Evolutionary conservation across 2,329 filamentous ascomycete species (phyloP).

Genomic region (Talaromyces sp.): DNA sequence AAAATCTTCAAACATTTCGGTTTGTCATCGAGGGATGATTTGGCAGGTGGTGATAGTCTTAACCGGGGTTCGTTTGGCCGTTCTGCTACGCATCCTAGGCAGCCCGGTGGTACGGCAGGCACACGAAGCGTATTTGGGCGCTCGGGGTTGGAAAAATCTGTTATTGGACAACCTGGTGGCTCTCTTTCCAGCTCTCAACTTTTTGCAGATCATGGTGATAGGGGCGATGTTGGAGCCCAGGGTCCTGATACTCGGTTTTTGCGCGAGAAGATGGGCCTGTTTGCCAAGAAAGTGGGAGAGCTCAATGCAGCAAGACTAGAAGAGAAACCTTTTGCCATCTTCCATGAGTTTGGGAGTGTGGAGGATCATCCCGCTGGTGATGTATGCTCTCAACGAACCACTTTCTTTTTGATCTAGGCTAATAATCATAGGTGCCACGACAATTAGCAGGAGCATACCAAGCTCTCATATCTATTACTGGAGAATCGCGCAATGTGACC

Average conservation of each 20-base stretch:
- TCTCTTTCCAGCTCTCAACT: constrained; percentile 59
- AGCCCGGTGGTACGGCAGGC: constrained; percentile 31
- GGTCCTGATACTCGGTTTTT: constrained; percentile 70
- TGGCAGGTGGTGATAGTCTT: constrained; percentile 36
- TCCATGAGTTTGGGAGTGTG: constrained; percentile 71
- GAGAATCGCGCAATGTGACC: constrained; percentile 63
- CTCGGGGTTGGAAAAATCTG: constrained; percentile 73
- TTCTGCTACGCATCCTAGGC: constrained; percentile 37
- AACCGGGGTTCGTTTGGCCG: constrained; percentile 51
- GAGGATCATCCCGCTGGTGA: constrained; percentile 68
- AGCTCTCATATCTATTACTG: constrained; percentile 73
- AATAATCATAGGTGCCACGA: constrained; percentile 55
- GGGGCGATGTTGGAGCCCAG: constrained; percentile 50
- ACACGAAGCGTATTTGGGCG: constrained; percentile 62
- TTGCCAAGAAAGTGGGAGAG: constrained; percentile 72
- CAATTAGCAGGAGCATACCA: constrained; percentile 80
- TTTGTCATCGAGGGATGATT: constrained; percentile 56
- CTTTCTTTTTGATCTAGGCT: constrained; percentile 20
- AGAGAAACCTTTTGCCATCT: constrained; percentile 66
- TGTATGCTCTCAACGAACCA: constrained; percentile 36
- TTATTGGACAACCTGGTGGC: constrained; percentile 75
- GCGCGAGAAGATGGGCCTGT: constrained; percentile 78
- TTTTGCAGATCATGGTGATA: constrained; percentile 65
- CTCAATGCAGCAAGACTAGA: constrained; percentile 72
- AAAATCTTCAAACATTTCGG: constrained; percentile 97